These are phyloP conservation scores for Adansonia digitata DNA, from an alignment of 345 rosid genomes.

Conservation along the genomic window DNA sequence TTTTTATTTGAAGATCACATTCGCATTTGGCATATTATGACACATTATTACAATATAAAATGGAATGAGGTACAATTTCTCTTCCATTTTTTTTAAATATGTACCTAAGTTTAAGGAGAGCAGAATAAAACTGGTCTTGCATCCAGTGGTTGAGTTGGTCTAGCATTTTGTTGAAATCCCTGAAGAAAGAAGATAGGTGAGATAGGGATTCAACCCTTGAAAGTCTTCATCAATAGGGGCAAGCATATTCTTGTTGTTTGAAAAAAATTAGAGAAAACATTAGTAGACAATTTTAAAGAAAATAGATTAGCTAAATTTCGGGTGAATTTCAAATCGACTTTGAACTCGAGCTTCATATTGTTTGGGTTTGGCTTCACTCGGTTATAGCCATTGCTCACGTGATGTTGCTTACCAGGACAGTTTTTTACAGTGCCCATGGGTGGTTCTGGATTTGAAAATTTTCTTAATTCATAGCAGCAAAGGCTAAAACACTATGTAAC, in stretches of 20 bases:
- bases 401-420: neutral
- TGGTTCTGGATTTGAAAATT: neutral
- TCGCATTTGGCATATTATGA: too few species aligned
- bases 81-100: too few species aligned
- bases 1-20: too few species aligned
- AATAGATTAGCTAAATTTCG: too few species aligned
- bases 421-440: neutral
- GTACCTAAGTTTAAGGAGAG: neutral
- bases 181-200: conserved; percentile 12
- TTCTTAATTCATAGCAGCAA: neutral
- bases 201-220: neutral
- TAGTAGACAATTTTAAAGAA: neutral
- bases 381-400: neutral
- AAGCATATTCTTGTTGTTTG: neutral
- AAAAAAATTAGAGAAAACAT: neutral
- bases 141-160: conserved; percentile 47
- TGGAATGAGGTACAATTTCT: too few species aligned
- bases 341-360: too few species aligned
- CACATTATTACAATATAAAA: too few species aligned
- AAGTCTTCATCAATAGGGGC: neutral
- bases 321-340: too few species aligned
- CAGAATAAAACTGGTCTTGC: conserved; percentile 39
- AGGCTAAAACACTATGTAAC: neutral
- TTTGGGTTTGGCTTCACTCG: too few species aligned
- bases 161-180: conserved; percentile 64